These are phyloP conservation scores for Physcia stellaris DNA, from an alignment of 495 filamentous ascomycete genomes.

Conservation along the genomic window DNA sequence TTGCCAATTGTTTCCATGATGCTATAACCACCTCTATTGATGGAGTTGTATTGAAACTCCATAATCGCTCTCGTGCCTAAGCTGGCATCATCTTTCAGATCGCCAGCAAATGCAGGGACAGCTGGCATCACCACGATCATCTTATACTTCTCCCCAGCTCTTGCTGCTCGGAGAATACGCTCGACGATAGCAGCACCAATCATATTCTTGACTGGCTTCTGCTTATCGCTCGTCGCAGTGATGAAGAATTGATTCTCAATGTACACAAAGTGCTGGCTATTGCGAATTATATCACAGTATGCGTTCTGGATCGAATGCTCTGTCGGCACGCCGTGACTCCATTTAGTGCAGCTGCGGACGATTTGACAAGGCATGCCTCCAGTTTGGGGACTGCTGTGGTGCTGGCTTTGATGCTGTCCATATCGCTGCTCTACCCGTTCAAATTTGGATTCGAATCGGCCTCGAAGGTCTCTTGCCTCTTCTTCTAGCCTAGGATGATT, in stretches of 20 bases:
- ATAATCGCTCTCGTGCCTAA: constrained; percentile 88
- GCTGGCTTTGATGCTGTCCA: constrained; percentile 6
- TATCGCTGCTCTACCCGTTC: constrained; percentile 19
- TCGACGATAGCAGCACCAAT: constrained; percentile 83
- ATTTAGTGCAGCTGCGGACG: constrained; percentile 54
- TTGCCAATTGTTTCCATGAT: constrained; percentile 69
- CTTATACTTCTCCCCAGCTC: constrained; percentile 61
- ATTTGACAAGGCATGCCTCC: constrained; percentile 52
- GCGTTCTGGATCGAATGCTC: constrained; percentile 87
- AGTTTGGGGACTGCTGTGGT: constrained; percentile 8
- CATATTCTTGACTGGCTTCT: constrained; percentile 72
- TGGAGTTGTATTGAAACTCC: constrained; percentile 85
- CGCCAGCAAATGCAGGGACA: constrained; percentile 83
- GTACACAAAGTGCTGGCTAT: constrained; percentile 76
- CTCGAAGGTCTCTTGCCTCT: constrained; percentile 26
- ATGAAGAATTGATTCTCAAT: constrained; percentile 99
- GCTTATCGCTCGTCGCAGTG: constrained; percentile 64
- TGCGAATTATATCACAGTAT: constrained; percentile 68
- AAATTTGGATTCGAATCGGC: constrained; percentile 32
- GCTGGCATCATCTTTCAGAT: constrained; percentile 62
- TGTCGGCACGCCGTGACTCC: constrained; percentile 53
- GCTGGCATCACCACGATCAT: constrained; percentile 79
- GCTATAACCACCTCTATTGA: constrained; percentile 76
- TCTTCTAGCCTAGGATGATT: constrained; percentile 9
- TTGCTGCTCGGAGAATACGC: constrained; percentile 66